A percentile compares a stretch with the other conserved stretches of the same genome.
Conservation (phyloP, 495 filamentous ascomycete genomes). For the Aspergillus homomorphus region DNA sequence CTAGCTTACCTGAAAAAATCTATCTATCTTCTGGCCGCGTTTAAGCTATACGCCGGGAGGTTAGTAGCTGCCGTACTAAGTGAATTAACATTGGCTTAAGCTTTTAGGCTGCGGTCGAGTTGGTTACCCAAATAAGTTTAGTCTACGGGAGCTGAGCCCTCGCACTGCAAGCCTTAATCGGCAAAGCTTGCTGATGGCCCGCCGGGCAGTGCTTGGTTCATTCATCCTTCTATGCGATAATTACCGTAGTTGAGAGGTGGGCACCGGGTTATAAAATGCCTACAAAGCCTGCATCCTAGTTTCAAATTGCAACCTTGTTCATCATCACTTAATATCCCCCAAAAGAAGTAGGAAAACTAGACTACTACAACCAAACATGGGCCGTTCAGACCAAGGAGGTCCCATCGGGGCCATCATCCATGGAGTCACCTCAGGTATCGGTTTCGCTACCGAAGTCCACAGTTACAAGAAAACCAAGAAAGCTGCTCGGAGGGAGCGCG, state of each 20-base stretch:
- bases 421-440: conserved; percentile 39
- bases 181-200: not conserved
- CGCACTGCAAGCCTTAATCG: not conserved
- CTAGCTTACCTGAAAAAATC: too few species aligned
- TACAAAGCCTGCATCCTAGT: not conserved
- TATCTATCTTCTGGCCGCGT: too few species aligned
- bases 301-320: not conserved
- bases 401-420: conserved; percentile 7
- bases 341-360: too few species aligned
- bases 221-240: not conserved
- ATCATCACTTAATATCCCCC: not conserved
- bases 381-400: not conserved
- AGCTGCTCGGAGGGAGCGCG: conserved; percentile 12
- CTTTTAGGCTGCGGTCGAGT: too few species aligned
- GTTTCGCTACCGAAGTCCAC: conserved; percentile 43
- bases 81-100: too few species aligned
- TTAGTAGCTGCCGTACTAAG: too few species aligned
- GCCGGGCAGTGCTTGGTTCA: not conserved
- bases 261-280: conserved; percentile 1
- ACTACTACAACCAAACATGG: too few species aligned
- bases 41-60: too few species aligned
- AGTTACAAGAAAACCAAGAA: conserved; percentile 32
- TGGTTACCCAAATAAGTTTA: conserved; percentile 1
- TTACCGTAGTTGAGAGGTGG: too few species aligned
- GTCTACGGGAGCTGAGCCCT: not conserved